Evolutionary conservation across 345 rosid species (phyloP).

Genomic region (Arabis alpina): DNA sequence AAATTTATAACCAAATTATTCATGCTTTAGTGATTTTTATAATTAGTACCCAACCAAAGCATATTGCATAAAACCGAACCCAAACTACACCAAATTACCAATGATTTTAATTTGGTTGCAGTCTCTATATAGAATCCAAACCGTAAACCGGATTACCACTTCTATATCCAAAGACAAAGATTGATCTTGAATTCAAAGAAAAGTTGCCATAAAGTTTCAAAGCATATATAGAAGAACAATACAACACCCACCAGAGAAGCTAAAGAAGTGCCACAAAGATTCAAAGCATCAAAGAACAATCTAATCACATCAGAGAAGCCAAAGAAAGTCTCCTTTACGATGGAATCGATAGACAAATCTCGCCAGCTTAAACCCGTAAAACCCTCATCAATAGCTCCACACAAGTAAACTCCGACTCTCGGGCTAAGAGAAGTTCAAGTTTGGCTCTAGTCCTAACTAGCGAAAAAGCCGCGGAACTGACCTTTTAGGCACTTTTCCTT

Average conservation of each 20-base stretch:
- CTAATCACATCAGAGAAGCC: background rate
- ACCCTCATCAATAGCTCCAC: background rate
- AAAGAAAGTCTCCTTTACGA: background rate
- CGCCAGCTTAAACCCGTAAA: background rate
- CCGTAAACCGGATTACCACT: background rate
- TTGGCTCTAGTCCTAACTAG: slow-evolving; percentile 39
- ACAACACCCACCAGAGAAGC: background rate
- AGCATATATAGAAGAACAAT: background rate
- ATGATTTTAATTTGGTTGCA: background rate
- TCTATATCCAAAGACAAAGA: background rate
- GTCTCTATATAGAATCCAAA: background rate
- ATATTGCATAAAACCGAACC: background rate
- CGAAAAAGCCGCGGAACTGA: slow-evolving; percentile 89
- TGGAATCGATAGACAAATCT: background rate
- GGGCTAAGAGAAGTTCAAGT: background rate
- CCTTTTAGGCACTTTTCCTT: slow-evolving; percentile 88
- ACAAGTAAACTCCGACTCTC: background rate
- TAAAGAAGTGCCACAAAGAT: background rate
- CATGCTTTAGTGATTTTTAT: no score
- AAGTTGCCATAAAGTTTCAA: background rate
- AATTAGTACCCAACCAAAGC: background rate
- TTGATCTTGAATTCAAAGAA: background rate
- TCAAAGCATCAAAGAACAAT: background rate
- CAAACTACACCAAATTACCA: background rate
- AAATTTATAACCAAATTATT: no score